Evolutionary conservation across 768 basidiomycete species (phyloP), one percentile per base, ranked within the genome.

Genomic region (Candolleomyces eurysporus): DNA sequence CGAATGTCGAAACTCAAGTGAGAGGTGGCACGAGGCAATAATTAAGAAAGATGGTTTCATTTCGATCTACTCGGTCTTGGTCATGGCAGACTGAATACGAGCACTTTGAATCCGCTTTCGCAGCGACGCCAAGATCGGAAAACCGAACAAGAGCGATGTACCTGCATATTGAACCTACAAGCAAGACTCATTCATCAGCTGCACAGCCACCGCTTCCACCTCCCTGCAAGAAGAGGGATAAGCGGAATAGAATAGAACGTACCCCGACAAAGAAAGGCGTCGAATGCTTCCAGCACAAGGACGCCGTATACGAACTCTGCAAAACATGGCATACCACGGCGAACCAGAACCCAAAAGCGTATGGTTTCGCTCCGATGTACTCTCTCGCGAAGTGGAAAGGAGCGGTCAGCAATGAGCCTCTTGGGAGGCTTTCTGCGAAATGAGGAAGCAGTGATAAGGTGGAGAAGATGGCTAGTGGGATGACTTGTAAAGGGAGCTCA

Each of bases 81-180:
- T 26, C 87, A 90, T 87, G 4, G 92, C 88, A 31, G 90, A 91
- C 59, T 90, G 84, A 48, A 93, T 93, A 2, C 90, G 81, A 16
- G 86, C 85, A 36, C 76, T 72, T 63, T 92, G 88, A 9, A 92
- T 82, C 26, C 83, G 80, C 65, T 72, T 79, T 57, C 82, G 76
- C 63, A 92, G 71, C 63, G 84, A 80, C 9, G 58, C 26, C 78
- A 82, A 84, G 11, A 84, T 76, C 0, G 87, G 85, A 57, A 77
- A 78, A 0, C 91, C 91, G 36, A 80, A 73, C 0, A 81, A 0
- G 1, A 86, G n/a, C 1, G 86, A 84, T 0, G 78, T 65, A 1
- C 76, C 22, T 16, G 84, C 67, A 70, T 90, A 91, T 22, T 76
- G 69, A 3, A 72, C 64, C 91, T 92, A 57, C 26, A 26, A 26